These are phyloP conservation scores for Cymbopogon citratus DNA, from an alignment of 176 grass and related monocot species.

Conservation along the genomic window DNA sequence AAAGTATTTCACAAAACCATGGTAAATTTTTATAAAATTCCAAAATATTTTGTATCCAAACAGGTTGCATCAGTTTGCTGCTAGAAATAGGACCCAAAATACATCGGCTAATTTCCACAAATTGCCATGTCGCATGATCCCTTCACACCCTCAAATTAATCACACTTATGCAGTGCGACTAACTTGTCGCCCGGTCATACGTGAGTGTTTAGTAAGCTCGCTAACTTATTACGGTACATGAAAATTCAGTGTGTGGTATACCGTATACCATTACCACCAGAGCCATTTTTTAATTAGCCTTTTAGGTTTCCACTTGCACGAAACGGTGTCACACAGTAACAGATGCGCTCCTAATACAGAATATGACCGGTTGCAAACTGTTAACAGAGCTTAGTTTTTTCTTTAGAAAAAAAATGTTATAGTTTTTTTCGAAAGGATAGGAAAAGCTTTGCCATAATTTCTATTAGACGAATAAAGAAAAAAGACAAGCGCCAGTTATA, in stretches of 20 bases:
- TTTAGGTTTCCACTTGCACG: not conserved
- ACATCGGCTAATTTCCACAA: not conserved
- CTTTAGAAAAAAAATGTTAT: not conserved
- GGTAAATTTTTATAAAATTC: too few species aligned
- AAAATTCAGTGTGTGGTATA: not conserved
- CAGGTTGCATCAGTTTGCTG: not conserved
- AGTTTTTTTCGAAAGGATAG: too few species aligned
- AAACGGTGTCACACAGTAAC: slow-evolving; percentile 1
- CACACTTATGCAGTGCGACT: not conserved
- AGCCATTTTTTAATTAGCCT: not conserved
- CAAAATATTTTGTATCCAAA: too few species aligned
- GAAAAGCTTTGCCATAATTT: too few species aligned
- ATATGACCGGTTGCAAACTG: too few species aligned
- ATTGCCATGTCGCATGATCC: slow-evolving; percentile 12
- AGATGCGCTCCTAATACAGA: not conserved
- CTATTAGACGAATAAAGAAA: too few species aligned
- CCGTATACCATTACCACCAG: not conserved
- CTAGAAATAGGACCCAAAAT: not conserved
- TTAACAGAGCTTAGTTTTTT: not conserved
- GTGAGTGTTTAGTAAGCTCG: not conserved
- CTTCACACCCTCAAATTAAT: not conserved
- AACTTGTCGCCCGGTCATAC: not conserved
- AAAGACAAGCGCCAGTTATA: too few species aligned
- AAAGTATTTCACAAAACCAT: too few species aligned
- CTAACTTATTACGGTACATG: not conserved